Evolutionary conservation across 495 filamentous ascomycete species (phyloP).

Genomic region (Chaetomium fimeti): DNA sequence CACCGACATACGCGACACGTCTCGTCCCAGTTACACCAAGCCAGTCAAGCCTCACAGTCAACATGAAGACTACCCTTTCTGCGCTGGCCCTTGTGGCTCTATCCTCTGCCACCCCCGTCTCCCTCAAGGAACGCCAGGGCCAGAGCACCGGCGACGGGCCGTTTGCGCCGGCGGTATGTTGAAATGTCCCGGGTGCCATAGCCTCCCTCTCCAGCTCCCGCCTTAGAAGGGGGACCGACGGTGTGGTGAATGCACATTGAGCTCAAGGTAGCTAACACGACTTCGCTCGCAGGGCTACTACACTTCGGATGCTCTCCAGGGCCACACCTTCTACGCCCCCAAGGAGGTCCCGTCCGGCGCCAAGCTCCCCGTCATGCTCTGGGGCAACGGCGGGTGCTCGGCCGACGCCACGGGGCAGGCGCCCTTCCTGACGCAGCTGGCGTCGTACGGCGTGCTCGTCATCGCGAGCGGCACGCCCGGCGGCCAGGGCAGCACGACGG

Average conservation of each 20-base stretch:
- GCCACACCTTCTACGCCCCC: slow-evolving; percentile 34
- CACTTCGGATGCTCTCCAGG: slow-evolving; percentile 18
- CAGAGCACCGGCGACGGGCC: not conserved
- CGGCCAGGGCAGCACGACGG: slow-evolving; percentile 26
- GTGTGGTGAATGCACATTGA: not conserved
- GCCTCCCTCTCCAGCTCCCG: not conserved
- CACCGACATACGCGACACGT: not conserved
- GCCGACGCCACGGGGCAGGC: slow-evolving; percentile 23
- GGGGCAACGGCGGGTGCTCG: slow-evolving; percentile 41
- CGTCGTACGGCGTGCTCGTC: slow-evolving; percentile 35
- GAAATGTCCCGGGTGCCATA: not conserved
- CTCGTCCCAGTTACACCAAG: not conserved
- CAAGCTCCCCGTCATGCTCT: slow-evolving; percentile 36
- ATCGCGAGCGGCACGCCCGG: slow-evolving; percentile 33
- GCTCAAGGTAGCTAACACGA: not conserved
- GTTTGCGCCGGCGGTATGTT: slow-evolving; percentile 1
- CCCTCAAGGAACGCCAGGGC: not conserved
- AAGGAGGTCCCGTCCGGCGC: slow-evolving; percentile 20
- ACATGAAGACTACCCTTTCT: not conserved
- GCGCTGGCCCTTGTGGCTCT: slow-evolving; percentile 3
- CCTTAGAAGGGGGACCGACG: no score
- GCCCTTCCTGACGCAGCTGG: slow-evolving; percentile 29
- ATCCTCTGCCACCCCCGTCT: not conserved
- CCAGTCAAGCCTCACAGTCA: not conserved
- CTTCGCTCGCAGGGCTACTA: not conserved